A percentile compares a stretch with the other conserved stretches of the same genome.
phyloP scores from a whole-genome alignment of 345 rosid species.

The Camelina laxa region DNA sequence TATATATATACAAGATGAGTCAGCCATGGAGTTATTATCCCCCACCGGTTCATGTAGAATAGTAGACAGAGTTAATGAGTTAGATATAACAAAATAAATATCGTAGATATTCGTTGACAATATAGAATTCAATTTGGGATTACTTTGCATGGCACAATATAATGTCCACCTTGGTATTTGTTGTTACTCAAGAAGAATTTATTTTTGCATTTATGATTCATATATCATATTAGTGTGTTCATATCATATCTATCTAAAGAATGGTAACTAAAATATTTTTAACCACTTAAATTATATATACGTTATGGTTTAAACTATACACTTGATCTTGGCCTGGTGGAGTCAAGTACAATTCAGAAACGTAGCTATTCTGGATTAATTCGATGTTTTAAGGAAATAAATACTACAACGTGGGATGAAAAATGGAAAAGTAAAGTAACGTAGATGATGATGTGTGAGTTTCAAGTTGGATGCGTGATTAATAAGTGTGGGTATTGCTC shows the following conservation, averaged over 20 bases:
- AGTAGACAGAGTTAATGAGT: slow-evolving; percentile 45
- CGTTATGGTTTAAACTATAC: neutral
- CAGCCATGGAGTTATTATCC: slow-evolving; percentile 34
- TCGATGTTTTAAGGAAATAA: neutral
- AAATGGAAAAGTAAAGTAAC: neutral
- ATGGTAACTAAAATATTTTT: neutral
- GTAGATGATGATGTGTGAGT: slow-evolving; percentile 21
- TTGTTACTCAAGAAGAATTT: slow-evolving; percentile 14
- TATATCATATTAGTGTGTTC: neutral
- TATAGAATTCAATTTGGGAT: slow-evolving; percentile 4
- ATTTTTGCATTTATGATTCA: slow-evolving; percentile 18
- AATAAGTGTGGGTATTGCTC: slow-evolving; percentile 34
- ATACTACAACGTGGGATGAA: neutral
- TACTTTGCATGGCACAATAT: slow-evolving; percentile 20
- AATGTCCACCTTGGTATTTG: slow-evolving; percentile 27
- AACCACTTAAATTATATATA: neutral
- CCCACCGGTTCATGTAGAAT: slow-evolving; percentile 41
- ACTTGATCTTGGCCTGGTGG: neutral
- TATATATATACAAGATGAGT: slow-evolving; percentile 27
- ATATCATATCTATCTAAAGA: slow-evolving; percentile 5
- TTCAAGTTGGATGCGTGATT: slow-evolving; percentile 39
- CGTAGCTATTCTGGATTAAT: neutral
- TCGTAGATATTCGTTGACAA: slow-evolving; percentile 28
- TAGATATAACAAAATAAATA: slow-evolving; percentile 41
- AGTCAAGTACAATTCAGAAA: neutral